Conservation (phyloP, 495 filamentous ascomycete species). For the Ramalina intermedia region DNA sequence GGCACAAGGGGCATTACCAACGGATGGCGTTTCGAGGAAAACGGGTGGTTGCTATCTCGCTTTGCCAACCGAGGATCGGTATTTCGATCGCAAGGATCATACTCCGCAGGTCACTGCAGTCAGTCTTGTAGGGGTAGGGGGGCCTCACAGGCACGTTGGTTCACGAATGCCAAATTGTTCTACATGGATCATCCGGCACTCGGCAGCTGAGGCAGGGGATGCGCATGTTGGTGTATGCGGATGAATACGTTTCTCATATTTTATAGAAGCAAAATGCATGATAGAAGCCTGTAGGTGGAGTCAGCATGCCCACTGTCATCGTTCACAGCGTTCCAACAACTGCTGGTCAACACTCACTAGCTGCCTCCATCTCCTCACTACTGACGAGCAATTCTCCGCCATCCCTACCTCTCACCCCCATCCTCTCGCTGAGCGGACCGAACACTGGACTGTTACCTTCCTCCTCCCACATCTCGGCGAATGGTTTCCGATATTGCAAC, state of each 20-base stretch:
- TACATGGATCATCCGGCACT: no score
- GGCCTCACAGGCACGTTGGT: no score
- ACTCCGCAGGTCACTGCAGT: no score
- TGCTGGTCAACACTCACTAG: conserved; percentile 31
- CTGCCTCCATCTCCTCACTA: conserved; percentile 77
- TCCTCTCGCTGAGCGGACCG: conserved; percentile 74
- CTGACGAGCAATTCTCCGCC: conserved; percentile 54
- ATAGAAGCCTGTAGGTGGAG: conserved; percentile 48
- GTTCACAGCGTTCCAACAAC: background rate
- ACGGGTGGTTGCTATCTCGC: no score
- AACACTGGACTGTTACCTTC: conserved; percentile 71
- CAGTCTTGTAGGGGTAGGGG: no score
- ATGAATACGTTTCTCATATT: conserved; percentile 25
- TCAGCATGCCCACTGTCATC: conserved; percentile 5
- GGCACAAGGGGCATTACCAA: no score
- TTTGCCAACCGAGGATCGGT: no score
- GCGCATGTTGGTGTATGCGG: no score
- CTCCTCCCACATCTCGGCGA: conserved; percentile 78
- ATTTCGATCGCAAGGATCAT: no score
- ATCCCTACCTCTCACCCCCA: conserved; percentile 70
- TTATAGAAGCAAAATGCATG: conserved; percentile 91
- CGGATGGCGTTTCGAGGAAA: no score
- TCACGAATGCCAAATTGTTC: no score
- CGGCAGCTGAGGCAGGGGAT: no score
- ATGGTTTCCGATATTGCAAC: conserved; percentile 77